A percentile compares a stretch with the other conserved stretches of the same genome.
Evolutionary conservation across 345 rosid species (phyloP).

Genomic region (Carallia brachiata): DNA sequence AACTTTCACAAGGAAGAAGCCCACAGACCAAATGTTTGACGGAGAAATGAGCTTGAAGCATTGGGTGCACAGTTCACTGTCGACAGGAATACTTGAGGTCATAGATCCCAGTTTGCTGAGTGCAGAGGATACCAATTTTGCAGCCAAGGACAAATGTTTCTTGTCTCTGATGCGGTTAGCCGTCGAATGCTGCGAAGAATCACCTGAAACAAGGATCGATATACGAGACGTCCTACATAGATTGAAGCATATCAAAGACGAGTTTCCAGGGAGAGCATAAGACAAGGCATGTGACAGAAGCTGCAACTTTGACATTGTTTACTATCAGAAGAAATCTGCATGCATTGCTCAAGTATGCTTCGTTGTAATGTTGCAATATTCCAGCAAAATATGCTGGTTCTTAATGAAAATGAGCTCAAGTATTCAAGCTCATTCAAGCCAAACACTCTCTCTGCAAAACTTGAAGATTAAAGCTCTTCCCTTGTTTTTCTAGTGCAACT

Average conservation of each 20-base stretch:
- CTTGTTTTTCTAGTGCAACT: too few species aligned
- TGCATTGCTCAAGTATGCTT: too few species aligned
- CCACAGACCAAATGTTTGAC: background rate
- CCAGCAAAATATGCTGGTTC: too few species aligned
- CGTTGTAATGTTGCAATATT: too few species aligned
- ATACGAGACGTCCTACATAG: background rate
- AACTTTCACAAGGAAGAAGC: background rate
- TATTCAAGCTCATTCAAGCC: too few species aligned
- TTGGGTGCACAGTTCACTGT: slow-evolving; percentile 6
- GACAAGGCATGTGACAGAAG: too few species aligned
- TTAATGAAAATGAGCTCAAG: too few species aligned
- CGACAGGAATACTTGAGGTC: background rate
- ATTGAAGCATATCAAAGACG: slow-evolving; percentile 4
- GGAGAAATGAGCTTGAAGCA: slow-evolving; percentile 14
- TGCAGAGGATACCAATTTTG: background rate
- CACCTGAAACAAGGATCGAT: slow-evolving; percentile 2
- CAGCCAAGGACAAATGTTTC: slow-evolving; percentile 3
- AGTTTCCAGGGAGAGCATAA: background rate
- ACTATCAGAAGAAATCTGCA: too few species aligned
- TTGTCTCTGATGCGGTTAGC: slow-evolving; percentile 8
- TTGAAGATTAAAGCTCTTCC: too few species aligned
- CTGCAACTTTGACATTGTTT: too few species aligned
- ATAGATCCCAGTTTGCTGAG: background rate
- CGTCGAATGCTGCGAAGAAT: slow-evolving; percentile 2
- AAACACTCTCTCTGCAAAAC: too few species aligned